phyloP scores from a whole-genome alignment of 768 basidiomycete species.

The Glaciozyma antarctica region DNA sequence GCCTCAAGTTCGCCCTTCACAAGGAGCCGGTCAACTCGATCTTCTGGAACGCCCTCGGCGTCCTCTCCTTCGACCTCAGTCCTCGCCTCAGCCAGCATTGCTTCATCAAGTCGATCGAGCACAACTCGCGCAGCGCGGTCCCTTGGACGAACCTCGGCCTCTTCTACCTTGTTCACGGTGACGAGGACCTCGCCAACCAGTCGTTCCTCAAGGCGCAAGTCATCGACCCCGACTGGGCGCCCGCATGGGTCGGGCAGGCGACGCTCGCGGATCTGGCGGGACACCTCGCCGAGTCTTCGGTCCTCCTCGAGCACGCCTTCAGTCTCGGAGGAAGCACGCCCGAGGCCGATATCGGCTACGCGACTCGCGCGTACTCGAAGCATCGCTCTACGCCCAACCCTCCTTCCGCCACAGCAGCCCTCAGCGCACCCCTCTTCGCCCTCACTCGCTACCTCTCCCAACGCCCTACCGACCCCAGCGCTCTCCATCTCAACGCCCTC shows the following conservation, averaged over 20 bases:
- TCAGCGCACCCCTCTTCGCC: conserved; percentile 71
- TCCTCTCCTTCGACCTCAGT: conserved; percentile 56
- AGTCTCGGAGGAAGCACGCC: conserved; percentile 53
- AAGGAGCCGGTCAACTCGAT: conserved; percentile 59
- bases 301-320: conserved; percentile 56
- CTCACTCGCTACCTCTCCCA: conserved; percentile 64
- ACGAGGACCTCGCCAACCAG: conserved; percentile 72
- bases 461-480: conserved; percentile 60
- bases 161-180: conserved; percentile 68
- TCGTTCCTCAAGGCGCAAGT: conserved; percentile 79
- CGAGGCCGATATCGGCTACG: conserved; percentile 68
- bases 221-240: conserved; percentile 76
- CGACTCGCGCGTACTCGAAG: conserved; percentile 51
- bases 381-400: conserved; percentile 18
- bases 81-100: conserved; percentile 78
- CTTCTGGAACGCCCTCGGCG: conserved; percentile 78
- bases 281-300: conserved; percentile 19
- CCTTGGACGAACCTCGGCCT: conserved; percentile 85
- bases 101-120: conserved; percentile 76
- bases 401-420: conserved; percentile 41
- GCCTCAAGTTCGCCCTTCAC: conserved; percentile 61
- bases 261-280: conserved; percentile 33
- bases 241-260: conserved; percentile 65
- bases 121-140: conserved; percentile 65
- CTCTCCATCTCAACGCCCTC: conserved; percentile 71